Base-by-base conservation (phyloP, 805 yeast species). In the Blastobotrys mokoenaii region DNA sequence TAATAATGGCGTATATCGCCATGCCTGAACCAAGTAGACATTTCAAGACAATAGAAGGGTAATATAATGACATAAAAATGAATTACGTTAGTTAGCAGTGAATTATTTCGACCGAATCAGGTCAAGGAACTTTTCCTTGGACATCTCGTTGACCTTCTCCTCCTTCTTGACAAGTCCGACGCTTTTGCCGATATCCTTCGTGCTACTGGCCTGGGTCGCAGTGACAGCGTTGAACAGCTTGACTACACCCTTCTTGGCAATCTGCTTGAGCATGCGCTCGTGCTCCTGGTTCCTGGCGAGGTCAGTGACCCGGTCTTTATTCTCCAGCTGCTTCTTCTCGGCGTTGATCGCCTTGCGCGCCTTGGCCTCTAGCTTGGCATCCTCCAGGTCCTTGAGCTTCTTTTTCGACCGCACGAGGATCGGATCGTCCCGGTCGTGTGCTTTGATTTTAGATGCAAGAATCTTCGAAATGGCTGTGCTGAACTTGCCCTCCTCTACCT, bases 111-210 rank as follows among this genome's bases (percentile, higher is more conserved):
- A 27, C 22, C 64, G 83, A 32, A 89, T 93, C 63, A 89, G 70
- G 64, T 88, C 96, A 64, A 89, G 73, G 59, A 89, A 89, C 61
- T 79, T 84, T 60, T 88, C 95, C 62, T 89, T 90, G 3, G 95
- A 82, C 44, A 89, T 73, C 56, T 88, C 96, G 36, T 79, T 81
- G 55, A 81, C 73, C 38, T 65, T 55, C 12, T 65, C 68, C 60
- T 78, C 54, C 65, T 61, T 43, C 63, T 69, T 41, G 33, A 51
- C 52, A 5, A 54, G 29, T 18, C 57, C 61, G 1, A 43, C 38
- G 2, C 32, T 33, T 8, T 29, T 35, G 15, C 38, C 43, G n/a
- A 39, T 33, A 73, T 77, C 20, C 64, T 67, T 36, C 10, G 76
- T 74, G 4, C 7, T 8, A 22, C 27, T 22, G 27, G 27, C 27